Evolutionary conservation across 225 moss, liverwort and hornwort species (phyloP).

Genomic region (Takakia lepidozioides): DNA sequence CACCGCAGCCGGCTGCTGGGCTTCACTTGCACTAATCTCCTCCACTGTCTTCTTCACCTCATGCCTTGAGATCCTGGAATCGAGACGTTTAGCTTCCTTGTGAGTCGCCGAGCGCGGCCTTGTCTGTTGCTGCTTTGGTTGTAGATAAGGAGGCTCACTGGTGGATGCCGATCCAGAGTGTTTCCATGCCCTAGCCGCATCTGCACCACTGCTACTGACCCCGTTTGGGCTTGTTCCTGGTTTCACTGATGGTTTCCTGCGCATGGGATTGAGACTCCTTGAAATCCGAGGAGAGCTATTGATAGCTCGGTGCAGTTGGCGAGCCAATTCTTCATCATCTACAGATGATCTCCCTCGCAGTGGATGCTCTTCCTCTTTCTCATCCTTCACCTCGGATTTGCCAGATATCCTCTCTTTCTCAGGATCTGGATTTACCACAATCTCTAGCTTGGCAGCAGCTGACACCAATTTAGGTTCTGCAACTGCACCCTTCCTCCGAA

Average conservation of each 20-base stretch:
- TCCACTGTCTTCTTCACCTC: conserved; percentile 33
- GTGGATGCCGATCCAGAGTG: conserved; percentile 25
- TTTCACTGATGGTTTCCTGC: conserved; percentile 49
- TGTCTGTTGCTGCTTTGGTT: conserved; percentile 57
- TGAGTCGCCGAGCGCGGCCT: conserved; percentile 62
- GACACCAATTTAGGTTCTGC: conserved; percentile 24
- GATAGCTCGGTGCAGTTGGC: conserved; percentile 84
- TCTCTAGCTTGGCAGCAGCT: conserved; percentile 31
- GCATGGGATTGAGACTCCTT: conserved; percentile 52
- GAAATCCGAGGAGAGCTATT: conserved; percentile 95
- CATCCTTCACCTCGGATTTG: conserved; percentile 45
- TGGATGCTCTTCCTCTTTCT: conserved; percentile 41
- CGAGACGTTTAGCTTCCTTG: conserved; percentile 67
- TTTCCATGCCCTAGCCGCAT: too few relatives aligned
- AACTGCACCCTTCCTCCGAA: conserved; percentile 44
- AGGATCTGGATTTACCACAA: conserved; percentile 35
- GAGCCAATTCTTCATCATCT: conserved; percentile 83
- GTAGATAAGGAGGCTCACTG: conserved; percentile 24
- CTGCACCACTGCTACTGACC: conserved; percentile 43
- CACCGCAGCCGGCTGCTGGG: conserved; percentile 11
- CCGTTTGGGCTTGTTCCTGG: conserved; percentile 38
- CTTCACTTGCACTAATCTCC: conserved; percentile 2
- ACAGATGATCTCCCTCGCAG: conserved; percentile 23
- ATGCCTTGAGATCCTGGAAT: conserved; percentile 46
- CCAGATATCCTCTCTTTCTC: conserved; percentile 27